These are phyloP conservation scores for Dipodascus geniculatus DNA, from an alignment of 805 yeast species.

Conservation along the genomic window DNA sequence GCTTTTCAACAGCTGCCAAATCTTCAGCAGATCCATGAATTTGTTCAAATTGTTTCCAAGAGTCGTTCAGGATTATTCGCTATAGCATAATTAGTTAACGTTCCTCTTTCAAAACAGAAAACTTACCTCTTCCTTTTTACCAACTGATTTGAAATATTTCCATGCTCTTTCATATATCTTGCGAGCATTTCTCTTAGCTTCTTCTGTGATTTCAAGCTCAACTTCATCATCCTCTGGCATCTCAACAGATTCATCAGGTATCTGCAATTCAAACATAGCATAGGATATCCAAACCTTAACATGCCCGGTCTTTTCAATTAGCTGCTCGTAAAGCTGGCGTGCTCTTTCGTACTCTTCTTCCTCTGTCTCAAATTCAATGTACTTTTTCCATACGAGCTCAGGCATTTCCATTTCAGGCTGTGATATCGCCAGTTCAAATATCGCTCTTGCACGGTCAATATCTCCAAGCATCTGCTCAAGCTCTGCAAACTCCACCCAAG, in stretches of 20 bases:
- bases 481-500: conserved; percentile 55
- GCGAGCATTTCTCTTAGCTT: conserved; percentile 42
- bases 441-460: conserved; percentile 48
- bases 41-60: conserved; percentile 53
- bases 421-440: conserved; percentile 42
- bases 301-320: conserved; percentile 25
- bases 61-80: conserved; percentile 43
- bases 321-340: conserved; percentile 35
- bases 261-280: conserved; percentile 61
- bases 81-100: background rate
- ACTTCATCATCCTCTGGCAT: conserved; percentile 25
- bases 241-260: conserved; percentile 36
- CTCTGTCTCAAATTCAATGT: conserved; percentile 52
- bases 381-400: conserved; percentile 28
- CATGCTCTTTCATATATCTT: conserved; percentile 45
- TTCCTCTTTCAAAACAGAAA: no score
- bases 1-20: conserved; percentile 27
- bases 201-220: conserved; percentile 37
- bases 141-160: conserved; percentile 28
- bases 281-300: conserved; percentile 46
- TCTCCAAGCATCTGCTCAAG: conserved; percentile 65
- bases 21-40: conserved; percentile 42
- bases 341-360: conserved; percentile 46
- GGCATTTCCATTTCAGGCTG: conserved; percentile 20
- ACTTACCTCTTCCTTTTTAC: conserved; percentile 27